Evolutionary conservation across 2,329 filamentous ascomycete species (phyloP).

Genomic region (Penicillium rolfsii): DNA sequence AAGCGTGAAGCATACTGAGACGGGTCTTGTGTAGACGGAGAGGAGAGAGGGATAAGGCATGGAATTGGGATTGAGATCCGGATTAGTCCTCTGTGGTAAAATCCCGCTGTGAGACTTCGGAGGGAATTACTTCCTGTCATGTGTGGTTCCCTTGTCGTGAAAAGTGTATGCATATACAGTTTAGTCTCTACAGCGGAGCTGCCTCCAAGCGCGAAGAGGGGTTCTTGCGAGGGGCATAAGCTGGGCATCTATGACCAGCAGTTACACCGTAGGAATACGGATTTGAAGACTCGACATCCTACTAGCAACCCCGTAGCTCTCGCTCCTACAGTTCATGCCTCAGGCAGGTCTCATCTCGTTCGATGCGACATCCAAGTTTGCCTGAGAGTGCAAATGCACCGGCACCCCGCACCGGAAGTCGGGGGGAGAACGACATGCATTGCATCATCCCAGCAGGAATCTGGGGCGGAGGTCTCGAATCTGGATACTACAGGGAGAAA

Average conservation of each 20-base stretch:
- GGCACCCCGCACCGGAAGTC: conserved; percentile 4
- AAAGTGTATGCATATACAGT: neutral
- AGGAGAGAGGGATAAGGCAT: neutral
- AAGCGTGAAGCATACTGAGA: neutral
- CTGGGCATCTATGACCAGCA: too few relatives aligned
- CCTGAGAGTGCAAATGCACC: neutral
- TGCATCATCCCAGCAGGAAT: conserved; percentile 9
- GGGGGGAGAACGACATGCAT: neutral
- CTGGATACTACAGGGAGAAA: neutral
- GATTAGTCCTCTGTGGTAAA: neutral
- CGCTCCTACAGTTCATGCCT: neutral
- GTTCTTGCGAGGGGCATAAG: neutral
- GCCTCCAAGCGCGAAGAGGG: neutral
- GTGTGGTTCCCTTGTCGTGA: neutral
- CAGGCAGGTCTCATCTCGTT: neutral
- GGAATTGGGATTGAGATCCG: neutral
- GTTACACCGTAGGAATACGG: too few relatives aligned
- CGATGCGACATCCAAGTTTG: neutral
- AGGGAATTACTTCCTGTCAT: neutral
- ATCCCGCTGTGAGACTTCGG: neutral
- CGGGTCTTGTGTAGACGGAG: neutral
- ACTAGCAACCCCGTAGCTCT: too few relatives aligned
- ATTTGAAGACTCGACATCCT: too few relatives aligned
- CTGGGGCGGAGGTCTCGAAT: neutral
- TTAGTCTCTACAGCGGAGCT: neutral